Percentiles rank a stretch among this genome's conserved stretches.
Conservation (phyloP, 192 early-diverging fungal genomes). For the Haplosporangium gracile region DNA sequence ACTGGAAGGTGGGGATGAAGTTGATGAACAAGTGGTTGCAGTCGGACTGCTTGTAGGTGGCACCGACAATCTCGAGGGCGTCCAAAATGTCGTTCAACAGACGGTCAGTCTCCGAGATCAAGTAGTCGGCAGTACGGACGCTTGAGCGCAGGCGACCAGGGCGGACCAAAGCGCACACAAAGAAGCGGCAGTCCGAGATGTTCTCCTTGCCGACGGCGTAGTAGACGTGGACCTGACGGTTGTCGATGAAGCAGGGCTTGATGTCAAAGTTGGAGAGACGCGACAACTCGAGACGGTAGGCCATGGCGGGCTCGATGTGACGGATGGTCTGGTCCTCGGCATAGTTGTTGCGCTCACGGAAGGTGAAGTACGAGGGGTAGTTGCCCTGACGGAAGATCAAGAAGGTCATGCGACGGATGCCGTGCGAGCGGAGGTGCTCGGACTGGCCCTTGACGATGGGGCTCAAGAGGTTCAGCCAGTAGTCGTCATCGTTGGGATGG, state of each 20-base stretch:
- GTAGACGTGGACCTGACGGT: conserved; percentile 97
- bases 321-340: conserved; percentile 95
- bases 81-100: conserved; percentile 95
- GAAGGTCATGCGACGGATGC: conserved; percentile 91
- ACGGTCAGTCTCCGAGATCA: conserved; percentile 95
- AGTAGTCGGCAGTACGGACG: conserved; percentile 91
- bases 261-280: conserved; percentile 96
- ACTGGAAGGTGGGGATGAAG: conserved; percentile 95
- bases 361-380: conserved; percentile 96
- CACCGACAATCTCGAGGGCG: conserved; percentile 93
- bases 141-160: conserved; percentile 86
- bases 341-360: conserved; percentile 89
- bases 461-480: conserved; percentile 70
- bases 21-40: conserved; percentile 99
- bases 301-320: conserved; percentile 98
- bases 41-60: conserved; percentile 94
- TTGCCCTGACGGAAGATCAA: conserved; percentile 87
- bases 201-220: conserved; percentile 96
- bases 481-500: conserved; percentile 77
- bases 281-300: conserved; percentile 96
- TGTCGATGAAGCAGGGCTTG: conserved; percentile 94
- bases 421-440: conserved; percentile 75
- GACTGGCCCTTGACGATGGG: conserved; percentile 73
- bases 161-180: conserved; percentile 96
- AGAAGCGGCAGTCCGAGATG: conserved; percentile 94